Conservation (phyloP, 1,284 basidiomycete genomes). For the Agroathelia rolfsii region DNA sequence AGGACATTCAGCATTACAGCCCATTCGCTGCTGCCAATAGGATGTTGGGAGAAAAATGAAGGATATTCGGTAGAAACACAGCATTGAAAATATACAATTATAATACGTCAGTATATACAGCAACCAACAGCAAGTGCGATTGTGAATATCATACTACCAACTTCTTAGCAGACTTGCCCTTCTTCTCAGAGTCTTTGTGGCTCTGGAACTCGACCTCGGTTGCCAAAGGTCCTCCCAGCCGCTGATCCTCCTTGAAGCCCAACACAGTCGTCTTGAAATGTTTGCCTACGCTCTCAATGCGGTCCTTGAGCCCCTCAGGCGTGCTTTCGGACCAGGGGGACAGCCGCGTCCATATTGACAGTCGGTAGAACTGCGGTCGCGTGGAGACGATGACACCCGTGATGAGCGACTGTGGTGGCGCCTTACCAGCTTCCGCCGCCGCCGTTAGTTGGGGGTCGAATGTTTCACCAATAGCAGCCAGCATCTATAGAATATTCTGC, state of each 20-base stretch:
- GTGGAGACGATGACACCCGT: conserved; percentile 95
- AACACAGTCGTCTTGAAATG: conserved; percentile 91
- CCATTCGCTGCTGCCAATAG: too few relatives aligned
- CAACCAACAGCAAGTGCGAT: too few relatives aligned
- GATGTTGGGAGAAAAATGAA: too few relatives aligned
- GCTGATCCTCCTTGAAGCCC: conserved; percentile 67
- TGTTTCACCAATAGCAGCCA: conserved; percentile 93
- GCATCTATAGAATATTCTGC: conserved; percentile 61
- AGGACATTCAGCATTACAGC: too few relatives aligned
- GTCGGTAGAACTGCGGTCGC: conserved; percentile 90
- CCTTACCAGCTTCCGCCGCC: conserved; percentile 33
- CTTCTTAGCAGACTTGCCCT: conserved; percentile 78
- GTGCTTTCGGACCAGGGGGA: conserved; percentile 40
- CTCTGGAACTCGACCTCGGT: conserved; percentile 93
- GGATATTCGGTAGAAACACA: too few relatives aligned
- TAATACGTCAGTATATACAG: too few relatives aligned
- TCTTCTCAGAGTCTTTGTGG: conserved; percentile 94
- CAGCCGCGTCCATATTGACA: conserved; percentile 94
- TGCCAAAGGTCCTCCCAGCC: conserved; percentile 72
- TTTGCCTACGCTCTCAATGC: conserved; percentile 58
- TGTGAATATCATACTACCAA: conserved; percentile 67
- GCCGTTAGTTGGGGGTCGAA: conserved; percentile 77
- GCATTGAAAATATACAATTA: too few relatives aligned
- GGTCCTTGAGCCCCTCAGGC: conserved; percentile 50
- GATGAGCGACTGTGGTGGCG: conserved; percentile 60